Percentiles rank a stretch among this genome's conserved stretches.
These are phyloP conservation scores for Bromus sterilis DNA, from an alignment of 176 grass and related monocot genomes.

Conservation along the genomic window DNA sequence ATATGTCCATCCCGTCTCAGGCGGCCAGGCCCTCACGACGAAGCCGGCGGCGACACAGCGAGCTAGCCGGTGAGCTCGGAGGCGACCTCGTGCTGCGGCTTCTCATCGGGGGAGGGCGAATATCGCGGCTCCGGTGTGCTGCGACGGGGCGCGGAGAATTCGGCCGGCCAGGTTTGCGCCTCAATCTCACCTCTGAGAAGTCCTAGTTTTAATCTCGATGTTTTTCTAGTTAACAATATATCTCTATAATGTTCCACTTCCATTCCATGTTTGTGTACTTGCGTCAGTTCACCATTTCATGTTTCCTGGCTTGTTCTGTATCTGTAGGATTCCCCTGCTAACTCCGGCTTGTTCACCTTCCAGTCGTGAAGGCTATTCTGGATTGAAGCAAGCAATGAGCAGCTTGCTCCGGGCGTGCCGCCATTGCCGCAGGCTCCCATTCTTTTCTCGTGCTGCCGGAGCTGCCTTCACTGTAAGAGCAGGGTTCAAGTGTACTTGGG, in stretches of 20 bases:
- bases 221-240: neutral
- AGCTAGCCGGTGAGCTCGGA: neutral
- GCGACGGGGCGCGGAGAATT: too few species aligned
- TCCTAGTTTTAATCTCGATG: neutral
- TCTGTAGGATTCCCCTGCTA: too few species aligned
- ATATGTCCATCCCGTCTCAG: neutral
- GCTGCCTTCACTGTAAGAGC: conserved; percentile 20
- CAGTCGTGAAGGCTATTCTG: neutral
- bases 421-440: neutral
- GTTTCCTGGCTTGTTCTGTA: neutral
- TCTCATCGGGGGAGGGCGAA: neutral
- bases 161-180: neutral
- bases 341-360: neutral
- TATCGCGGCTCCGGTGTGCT: too few species aligned
- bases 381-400: conserved; percentile 29
- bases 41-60: neutral
- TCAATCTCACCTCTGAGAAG: neutral
- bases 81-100: neutral
- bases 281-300: neutral
- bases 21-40: neutral
- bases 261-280: neutral
- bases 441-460: neutral
- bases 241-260: neutral
- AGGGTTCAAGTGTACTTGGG: neutral
- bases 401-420: neutral